Percentiles rank a stretch among this genome's conserved stretches.
Conservation (phyloP, 495 filamentous ascomycete species). For the Lasiosphaeria hispida region DNA sequence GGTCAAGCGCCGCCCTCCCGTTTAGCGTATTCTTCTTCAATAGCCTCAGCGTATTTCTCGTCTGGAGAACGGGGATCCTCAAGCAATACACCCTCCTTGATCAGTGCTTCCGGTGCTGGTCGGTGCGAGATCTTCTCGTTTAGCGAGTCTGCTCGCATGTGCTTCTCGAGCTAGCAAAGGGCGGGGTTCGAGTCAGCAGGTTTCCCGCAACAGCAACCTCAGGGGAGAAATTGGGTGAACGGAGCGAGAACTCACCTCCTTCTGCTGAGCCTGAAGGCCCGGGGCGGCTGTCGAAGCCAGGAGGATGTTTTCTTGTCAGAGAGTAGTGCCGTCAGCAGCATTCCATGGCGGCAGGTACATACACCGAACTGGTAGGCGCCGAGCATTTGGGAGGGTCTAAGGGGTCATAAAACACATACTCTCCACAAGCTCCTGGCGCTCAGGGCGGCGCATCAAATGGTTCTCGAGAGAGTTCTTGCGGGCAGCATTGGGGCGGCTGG, state of each 20-base stretch:
- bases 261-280: slow-evolving; percentile 70
- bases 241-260: slow-evolving; percentile 48
- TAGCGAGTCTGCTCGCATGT: slow-evolving; percentile 80
- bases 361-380: not conserved
- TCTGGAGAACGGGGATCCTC: slow-evolving; percentile 57
- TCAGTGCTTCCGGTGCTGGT: slow-evolving; percentile 69
- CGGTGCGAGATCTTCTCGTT: slow-evolving; percentile 78
- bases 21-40: slow-evolving; percentile 51
- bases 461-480: slow-evolving; percentile 89
- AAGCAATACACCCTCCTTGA: slow-evolving; percentile 72
- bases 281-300: slow-evolving; percentile 73
- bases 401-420: slow-evolving; percentile 49
- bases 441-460: slow-evolving; percentile 75
- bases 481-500: slow-evolving; percentile 49
- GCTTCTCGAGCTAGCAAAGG: slow-evolving; percentile 59
- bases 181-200: not conserved
- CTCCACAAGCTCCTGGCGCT: slow-evolving; percentile 78
- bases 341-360: not conserved
- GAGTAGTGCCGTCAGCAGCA: slow-evolving; percentile 11
- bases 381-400: slow-evolving; percentile 1
- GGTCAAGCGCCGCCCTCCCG: slow-evolving; percentile 47
- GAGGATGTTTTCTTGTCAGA: slow-evolving; percentile 68
- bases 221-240: too few relatives aligned
- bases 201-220: not conserved
- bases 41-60: slow-evolving; percentile 49